Evolutionary conservation across 2,329 filamentous ascomycete genomes (phyloP).

Genomic region (Dactylonectria estremocensis): DNA sequence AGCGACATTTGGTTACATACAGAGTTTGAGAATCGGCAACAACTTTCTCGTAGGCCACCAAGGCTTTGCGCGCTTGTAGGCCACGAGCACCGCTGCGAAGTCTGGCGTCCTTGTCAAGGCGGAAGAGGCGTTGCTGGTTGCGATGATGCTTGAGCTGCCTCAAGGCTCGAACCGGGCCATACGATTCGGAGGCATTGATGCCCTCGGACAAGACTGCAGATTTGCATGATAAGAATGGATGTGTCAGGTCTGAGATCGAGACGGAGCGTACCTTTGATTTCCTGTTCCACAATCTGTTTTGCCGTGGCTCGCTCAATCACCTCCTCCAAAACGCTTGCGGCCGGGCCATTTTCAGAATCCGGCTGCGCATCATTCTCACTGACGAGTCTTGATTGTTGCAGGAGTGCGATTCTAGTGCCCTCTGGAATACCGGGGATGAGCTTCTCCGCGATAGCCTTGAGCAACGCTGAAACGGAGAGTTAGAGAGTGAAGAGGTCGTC

Average conservation of each 20-base stretch:
- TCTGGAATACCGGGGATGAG: slow-evolving; percentile 83
- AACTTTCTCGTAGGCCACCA: slow-evolving; percentile 78
- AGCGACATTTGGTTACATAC: slow-evolving; percentile 55
- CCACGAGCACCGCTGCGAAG: slow-evolving; percentile 83
- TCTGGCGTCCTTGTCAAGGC: slow-evolving; percentile 80
- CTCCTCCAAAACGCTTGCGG: slow-evolving; percentile 72
- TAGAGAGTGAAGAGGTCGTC: neutral
- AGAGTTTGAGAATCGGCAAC: slow-evolving; percentile 69
- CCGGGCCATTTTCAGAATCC: slow-evolving; percentile 27
- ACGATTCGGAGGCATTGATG: slow-evolving; percentile 69
- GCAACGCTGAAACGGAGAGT: slow-evolving; percentile 68
- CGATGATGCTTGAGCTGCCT: slow-evolving; percentile 75
- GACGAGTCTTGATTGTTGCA: slow-evolving; percentile 74
- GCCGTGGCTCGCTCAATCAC: slow-evolving; percentile 75
- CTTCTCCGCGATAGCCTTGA: slow-evolving; percentile 83
- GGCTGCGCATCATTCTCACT: slow-evolving; percentile 46
- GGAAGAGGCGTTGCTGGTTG: slow-evolving; percentile 74
- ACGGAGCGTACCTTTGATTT: slow-evolving; percentile 69
- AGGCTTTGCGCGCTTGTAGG: slow-evolving; percentile 80
- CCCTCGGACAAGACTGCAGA: slow-evolving; percentile 69
- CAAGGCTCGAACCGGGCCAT: slow-evolving; percentile 72
- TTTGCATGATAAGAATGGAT: slow-evolving; percentile 34
- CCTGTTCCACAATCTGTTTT: slow-evolving; percentile 70
- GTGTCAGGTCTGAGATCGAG: no score
- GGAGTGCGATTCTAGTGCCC: slow-evolving; percentile 74